A percentile compares a stretch with the other conserved stretches of the same genome.
phyloP scores from a whole-genome alignment of 1,284 basidiomycete genomes.

The Tilletia walkeri region DNA sequence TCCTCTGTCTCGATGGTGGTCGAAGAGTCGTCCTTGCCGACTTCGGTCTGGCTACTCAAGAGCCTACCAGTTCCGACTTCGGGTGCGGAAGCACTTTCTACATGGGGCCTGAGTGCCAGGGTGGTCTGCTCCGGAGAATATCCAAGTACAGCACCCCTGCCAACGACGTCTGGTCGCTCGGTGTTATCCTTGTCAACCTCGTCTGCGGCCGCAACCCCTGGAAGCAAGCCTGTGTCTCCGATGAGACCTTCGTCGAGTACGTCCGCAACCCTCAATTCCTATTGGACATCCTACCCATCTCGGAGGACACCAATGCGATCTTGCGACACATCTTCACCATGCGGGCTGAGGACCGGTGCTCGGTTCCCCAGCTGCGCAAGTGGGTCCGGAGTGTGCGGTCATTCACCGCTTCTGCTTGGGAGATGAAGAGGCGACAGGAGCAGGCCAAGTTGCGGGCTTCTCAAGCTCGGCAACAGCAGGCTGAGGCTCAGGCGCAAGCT shows the following conservation, averaged over 20 bases:
- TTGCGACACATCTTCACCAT: constrained; percentile 53
- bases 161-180: constrained; percentile 90
- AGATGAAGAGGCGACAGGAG: constrained; percentile 30
- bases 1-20: constrained; percentile 76
- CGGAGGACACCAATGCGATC: constrained; percentile 48
- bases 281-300: constrained; percentile 52
- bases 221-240: constrained; percentile 70
- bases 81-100: constrained; percentile 94
- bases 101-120: constrained; percentile 96
- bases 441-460: not conserved
- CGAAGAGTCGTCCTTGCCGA: constrained; percentile 84
- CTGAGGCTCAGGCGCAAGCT: constrained; percentile 18
- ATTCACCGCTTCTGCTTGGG: constrained; percentile 48
- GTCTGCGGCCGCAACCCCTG: constrained; percentile 84
- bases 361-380: constrained; percentile 40
- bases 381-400: constrained; percentile 42
- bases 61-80: constrained; percentile 83
- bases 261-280: constrained; percentile 50
- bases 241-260: constrained; percentile 67
- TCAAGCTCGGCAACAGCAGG: constrained; percentile 8
- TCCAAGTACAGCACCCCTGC: constrained; percentile 68
- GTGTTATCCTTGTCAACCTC: constrained; percentile 87
- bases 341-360: constrained; percentile 45
- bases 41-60: constrained; percentile 92
- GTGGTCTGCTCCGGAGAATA: constrained; percentile 63